These are phyloP conservation scores for Cercospora canescens DNA, from an alignment of 2,329 filamentous ascomycete genomes.

Conservation along the genomic window DNA sequence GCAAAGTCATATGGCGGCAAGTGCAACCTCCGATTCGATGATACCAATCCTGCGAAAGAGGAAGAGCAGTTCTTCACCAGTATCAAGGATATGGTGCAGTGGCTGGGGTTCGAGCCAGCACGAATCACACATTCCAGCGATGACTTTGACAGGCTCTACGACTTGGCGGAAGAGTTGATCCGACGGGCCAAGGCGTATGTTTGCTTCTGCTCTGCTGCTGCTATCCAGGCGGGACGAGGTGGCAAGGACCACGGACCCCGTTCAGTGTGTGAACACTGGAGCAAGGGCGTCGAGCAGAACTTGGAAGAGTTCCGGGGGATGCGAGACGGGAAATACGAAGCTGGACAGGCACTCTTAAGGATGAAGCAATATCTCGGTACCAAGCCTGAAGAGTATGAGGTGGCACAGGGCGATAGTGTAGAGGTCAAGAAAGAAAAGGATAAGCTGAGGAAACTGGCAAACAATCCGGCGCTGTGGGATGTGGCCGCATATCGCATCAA, in stretches of 20 bases:
- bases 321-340: slow-evolving; percentile 87
- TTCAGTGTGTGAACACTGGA: slow-evolving; percentile 78
- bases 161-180: slow-evolving; percentile 84
- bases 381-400: slow-evolving; percentile 37
- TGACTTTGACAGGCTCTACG: slow-evolving; percentile 85
- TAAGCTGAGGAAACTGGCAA: slow-evolving; percentile 49
- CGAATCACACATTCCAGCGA: slow-evolving; percentile 86
- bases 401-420: slow-evolving; percentile 32
- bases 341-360: slow-evolving; percentile 77
- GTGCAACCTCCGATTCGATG: slow-evolving; percentile 80
- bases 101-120: slow-evolving; percentile 81
- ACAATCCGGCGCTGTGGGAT: slow-evolving; percentile 97
- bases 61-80: slow-evolving; percentile 85
- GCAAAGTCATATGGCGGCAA: slow-evolving; percentile 79
- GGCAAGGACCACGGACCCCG: slow-evolving; percentile 68
- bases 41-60: slow-evolving; percentile 93
- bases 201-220: slow-evolving; percentile 77
- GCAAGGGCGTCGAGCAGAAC: slow-evolving; percentile 72
- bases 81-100: slow-evolving; percentile 84
- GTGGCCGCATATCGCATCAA: slow-evolving; percentile 85
- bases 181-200: slow-evolving; percentile 70
- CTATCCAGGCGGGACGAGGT: slow-evolving; percentile 85
- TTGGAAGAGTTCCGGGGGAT: slow-evolving; percentile 83
- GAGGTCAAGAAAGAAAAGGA: slow-evolving; percentile 37
- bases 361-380: slow-evolving; percentile 85